Evolutionary conservation across 306 rosid species (phyloP).

Genomic region (Rosa lucieae): DNA sequence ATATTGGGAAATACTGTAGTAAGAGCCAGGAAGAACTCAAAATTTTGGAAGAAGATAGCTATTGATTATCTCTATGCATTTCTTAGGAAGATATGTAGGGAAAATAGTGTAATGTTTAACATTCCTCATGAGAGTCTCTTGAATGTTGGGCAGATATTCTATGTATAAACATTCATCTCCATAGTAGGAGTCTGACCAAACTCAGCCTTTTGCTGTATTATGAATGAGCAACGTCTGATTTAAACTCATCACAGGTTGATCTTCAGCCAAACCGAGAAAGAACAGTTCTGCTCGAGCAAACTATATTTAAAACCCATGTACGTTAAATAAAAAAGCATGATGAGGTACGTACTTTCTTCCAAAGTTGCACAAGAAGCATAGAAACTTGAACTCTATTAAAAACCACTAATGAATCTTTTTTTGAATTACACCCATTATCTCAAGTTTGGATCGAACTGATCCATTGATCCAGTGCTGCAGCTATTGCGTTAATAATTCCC

Average conservation of each 20-base stretch:
- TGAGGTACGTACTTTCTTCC: not conserved
- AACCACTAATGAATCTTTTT: too few species aligned
- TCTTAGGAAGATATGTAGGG: conserved; percentile 92
- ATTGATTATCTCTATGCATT: conserved; percentile 86
- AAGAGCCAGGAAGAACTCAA: conserved; percentile 78
- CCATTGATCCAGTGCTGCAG: too few species aligned
- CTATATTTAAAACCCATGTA: too few species aligned
- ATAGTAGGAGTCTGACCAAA: not conserved
- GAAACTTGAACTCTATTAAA: too few species aligned
- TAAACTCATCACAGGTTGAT: not conserved
- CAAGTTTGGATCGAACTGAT: too few species aligned
- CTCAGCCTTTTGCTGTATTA: not conserved
- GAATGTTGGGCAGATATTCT: conserved; percentile 90
- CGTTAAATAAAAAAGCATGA: not conserved
- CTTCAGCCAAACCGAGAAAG: not conserved
- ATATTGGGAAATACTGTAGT: conserved; percentile 86
- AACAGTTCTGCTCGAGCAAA: too few species aligned
- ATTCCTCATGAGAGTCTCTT: conserved; percentile 94
- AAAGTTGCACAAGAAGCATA: too few species aligned
- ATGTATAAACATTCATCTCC: conserved; percentile 44
- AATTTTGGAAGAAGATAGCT: conserved; percentile 78
- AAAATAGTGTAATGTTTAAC: conserved; percentile 85
- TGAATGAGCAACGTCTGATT: not conserved
- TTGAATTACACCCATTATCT: too few species aligned
- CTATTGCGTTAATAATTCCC: too few species aligned